Percentiles rank a stretch among this genome's conserved stretches.
Conservation (phyloP, 495 filamentous ascomycete genomes). For the Tuber aestivum region DNA sequence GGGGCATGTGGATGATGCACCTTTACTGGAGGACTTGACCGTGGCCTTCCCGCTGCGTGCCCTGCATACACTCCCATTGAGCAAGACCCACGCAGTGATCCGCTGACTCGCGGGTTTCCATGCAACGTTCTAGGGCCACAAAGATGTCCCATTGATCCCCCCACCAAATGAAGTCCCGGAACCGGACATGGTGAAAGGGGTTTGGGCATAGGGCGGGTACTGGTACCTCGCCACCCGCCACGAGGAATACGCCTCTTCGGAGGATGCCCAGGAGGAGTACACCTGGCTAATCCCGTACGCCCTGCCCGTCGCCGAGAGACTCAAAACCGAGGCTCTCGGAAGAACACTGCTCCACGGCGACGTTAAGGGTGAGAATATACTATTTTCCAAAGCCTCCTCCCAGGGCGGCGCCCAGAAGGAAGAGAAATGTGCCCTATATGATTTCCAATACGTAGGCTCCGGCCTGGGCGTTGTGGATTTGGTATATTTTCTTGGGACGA, state of each 20-base stretch:
- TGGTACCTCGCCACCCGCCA: conserved; percentile 49
- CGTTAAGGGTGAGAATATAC: conserved; percentile 47
- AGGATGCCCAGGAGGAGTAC: conserved; percentile 24
- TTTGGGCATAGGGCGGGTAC: conserved; percentile 49
- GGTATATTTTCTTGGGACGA: conserved; percentile 46
- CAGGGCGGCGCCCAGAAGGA: not conserved
- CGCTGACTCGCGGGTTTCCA: conserved; percentile 48
- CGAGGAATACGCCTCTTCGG: conserved; percentile 43
- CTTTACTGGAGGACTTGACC: conserved; percentile 44
- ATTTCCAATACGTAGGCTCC: conserved; percentile 49
- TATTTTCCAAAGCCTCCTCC: conserved; percentile 8
- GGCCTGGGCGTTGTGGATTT: conserved; percentile 49
- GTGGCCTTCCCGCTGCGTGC: conserved; percentile 25
- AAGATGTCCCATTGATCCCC: conserved; percentile 32
- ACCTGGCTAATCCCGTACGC: conserved; percentile 44
- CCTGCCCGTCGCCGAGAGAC: conserved; percentile 33
- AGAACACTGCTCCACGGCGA: conserved; percentile 49
- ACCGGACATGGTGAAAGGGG: conserved; percentile 20
- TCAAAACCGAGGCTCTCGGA: conserved; percentile 39
- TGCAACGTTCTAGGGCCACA: conserved; percentile 41
- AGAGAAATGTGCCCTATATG: conserved; percentile 47
- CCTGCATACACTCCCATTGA: conserved; percentile 8
- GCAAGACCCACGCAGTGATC: conserved; percentile 42
- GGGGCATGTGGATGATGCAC: conserved; percentile 32
- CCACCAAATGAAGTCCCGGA: conserved; percentile 45